A percentile compares a stretch with the other conserved stretches of the same genome.
Conservation (phyloP, 176 grass and related monocot genomes). For the Cymbopogon citratus region DNA sequence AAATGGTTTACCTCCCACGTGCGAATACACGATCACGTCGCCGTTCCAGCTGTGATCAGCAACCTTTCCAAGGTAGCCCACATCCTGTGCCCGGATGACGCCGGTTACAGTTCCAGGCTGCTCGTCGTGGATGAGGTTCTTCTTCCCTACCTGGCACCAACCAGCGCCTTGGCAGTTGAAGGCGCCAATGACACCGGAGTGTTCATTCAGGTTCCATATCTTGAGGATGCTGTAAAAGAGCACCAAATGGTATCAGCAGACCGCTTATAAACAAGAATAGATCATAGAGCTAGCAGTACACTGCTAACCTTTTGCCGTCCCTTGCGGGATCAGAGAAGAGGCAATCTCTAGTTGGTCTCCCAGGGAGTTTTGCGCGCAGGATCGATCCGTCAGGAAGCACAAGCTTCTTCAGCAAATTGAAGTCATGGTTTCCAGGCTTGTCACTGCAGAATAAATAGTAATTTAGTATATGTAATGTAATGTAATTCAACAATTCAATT, state of each 20-base stretch:
- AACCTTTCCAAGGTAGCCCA: no score
- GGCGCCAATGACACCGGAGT: conserved; percentile 64
- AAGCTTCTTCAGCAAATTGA: conserved; percentile 71
- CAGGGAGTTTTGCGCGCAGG: conserved; percentile 62
- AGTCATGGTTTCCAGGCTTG: conserved; percentile 77
- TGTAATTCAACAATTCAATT: no score
- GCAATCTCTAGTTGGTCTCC: conserved; percentile 68
- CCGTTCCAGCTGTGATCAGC: no score
- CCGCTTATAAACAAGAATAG: neutral
- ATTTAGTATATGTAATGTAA: no score
- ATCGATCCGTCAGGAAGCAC: conserved; percentile 80
- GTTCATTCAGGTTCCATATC: conserved; percentile 83
- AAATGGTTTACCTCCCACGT: no score
- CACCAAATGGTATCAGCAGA: neutral
- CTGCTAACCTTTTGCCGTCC: conserved; percentile 67
- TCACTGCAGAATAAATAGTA: conserved; percentile 47
- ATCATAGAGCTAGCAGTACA: neutral
- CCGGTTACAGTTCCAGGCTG: conserved; percentile 35
- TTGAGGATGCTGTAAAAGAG: conserved; percentile 49
- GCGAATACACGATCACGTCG: no score
- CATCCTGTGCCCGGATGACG: no score
- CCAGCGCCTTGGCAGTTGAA: conserved; percentile 92
- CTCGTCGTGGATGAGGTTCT: conserved; percentile 62
- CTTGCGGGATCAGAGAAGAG: conserved; percentile 75
- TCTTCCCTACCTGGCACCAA: conserved; percentile 65